Base-by-base conservation (phyloP, 2,329 filamentous ascomycete genomes). In the Triangularia verruculosa region DNA sequence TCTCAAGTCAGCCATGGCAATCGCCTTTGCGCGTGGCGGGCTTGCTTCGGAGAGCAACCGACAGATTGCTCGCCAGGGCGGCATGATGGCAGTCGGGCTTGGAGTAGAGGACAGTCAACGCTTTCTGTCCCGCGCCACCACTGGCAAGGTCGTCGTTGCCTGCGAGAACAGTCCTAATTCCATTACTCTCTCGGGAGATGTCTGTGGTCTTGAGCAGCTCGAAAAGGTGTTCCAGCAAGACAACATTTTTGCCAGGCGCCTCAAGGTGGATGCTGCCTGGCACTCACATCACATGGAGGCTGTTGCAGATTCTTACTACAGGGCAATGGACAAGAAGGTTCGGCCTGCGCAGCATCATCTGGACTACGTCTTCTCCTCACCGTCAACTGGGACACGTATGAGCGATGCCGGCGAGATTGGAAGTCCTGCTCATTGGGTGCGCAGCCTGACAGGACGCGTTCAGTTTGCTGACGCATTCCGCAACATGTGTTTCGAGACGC, bases 201-300 rank as follows among this genome's bases (percentile, higher is more conserved):
- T 64, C 0, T 66, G 57, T 17, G 74, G 69, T 1, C 68, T 77
- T 12, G 68, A 72, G 15, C 67, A 75, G 30, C 67, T 75, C 4
- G 68, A 74, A 27, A 61, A 59, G 1, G 30, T 71, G n/a, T 67
- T 77, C 28, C 70, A 74, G 34, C 63, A 63, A 28, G 64, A 74
- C 17, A 72, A 70, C 39, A 70, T 74, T 68, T 77, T 78, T 63
- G 70, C 72, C 3, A 69, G 78, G 7, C 72, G 73, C 17, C 72
- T 79, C 6, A 73, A 72, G 4, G 77, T 79, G 17, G 76, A 78
- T 58, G 75, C 72, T 2, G 79, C 79, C 0, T 82, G 80, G 64
- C 79, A 82, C 68, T 79, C 78, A 0, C 73, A 73, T 28, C 77
- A 77, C 63, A 79, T 79, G 77, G 68, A 72, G 24, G 70, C 72